These are phyloP conservation scores for Crepidotus sp. DNA, from an alignment of 1,284 basidiomycete species.

Conservation along the genomic window DNA sequence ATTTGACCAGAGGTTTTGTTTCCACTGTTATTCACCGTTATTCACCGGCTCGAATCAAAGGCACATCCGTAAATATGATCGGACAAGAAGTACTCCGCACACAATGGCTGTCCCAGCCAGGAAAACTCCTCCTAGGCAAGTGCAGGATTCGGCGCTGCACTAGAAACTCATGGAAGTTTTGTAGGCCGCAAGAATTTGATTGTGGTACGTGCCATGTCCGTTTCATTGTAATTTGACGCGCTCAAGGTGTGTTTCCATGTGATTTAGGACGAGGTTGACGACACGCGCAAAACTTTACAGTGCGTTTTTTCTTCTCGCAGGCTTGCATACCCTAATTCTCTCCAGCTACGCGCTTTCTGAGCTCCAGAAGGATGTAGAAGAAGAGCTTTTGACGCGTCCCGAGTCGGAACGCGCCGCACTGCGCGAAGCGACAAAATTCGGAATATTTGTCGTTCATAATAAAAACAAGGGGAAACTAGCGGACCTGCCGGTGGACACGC, in stretches of 20 bases:
- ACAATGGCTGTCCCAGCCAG: slow-evolving; percentile 68
- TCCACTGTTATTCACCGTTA: not conserved
- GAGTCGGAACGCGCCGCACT: slow-evolving; percentile 64
- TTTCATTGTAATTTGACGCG: not conserved
- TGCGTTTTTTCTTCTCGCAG: slow-evolving; percentile 30
- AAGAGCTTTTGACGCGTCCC: slow-evolving; percentile 55
- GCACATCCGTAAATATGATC: slow-evolving; percentile 66
- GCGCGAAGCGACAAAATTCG: slow-evolving; percentile 65
- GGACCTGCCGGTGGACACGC: slow-evolving; percentile 54
- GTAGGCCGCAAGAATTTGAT: slow-evolving; percentile 50
- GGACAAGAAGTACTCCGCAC: slow-evolving; percentile 83
- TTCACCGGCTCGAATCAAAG: slow-evolving; percentile 22
- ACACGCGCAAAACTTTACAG: slow-evolving; percentile 85
- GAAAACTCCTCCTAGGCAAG: slow-evolving; percentile 44
- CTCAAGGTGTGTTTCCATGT: not conserved
- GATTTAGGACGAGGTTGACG: slow-evolving; percentile 84
- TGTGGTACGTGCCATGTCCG: slow-evolving; percentile 47
- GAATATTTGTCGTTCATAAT: slow-evolving; percentile 92
- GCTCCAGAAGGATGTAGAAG: slow-evolving; percentile 78
- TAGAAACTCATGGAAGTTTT: not conserved
- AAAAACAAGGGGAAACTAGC: slow-evolving; percentile 83
- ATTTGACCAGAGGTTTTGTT: too few relatives aligned
- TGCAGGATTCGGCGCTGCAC: not conserved
- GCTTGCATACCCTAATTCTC: not conserved
- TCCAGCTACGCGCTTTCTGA: slow-evolving; percentile 80